A percentile compares a stretch with the other conserved stretches of the same genome.
Conservation (phyloP, 2,329 filamentous ascomycete species). For the Diaporthe aspalathi region DNA sequence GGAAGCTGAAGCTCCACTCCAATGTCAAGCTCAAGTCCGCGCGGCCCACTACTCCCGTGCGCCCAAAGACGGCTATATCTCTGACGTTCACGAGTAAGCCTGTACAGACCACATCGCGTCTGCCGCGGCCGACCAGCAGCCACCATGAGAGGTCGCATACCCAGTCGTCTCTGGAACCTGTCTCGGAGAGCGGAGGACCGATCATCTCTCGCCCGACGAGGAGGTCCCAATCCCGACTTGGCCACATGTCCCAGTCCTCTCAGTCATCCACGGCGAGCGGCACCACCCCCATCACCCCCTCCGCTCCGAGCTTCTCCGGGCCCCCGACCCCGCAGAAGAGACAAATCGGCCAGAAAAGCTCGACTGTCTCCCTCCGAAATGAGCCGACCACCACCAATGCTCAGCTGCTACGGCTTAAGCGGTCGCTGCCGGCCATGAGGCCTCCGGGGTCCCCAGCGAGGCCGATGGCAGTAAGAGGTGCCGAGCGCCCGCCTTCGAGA, state of each 20-base stretch:
- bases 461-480: constrained; percentile 55
- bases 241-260: constrained; percentile 77
- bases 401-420: constrained; percentile 73
- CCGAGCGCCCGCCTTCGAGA: constrained; percentile 71
- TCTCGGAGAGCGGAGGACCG: constrained; percentile 87
- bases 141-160: constrained; percentile 73
- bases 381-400: constrained; percentile 74
- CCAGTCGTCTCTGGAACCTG: constrained; percentile 85
- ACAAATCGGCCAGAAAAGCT: constrained; percentile 67
- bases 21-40: constrained; percentile 89
- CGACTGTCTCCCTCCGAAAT: constrained; percentile 64
- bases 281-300: constrained; percentile 68
- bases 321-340: constrained; percentile 71
- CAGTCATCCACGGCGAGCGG: constrained; percentile 63
- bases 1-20: constrained; percentile 86
- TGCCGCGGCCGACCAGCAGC: constrained; percentile 77
- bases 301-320: constrained; percentile 58
- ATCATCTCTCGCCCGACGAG: constrained; percentile 66
- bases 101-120: constrained; percentile 70
- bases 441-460: constrained; percentile 64
- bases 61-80: constrained; percentile 81
- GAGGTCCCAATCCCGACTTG: constrained; percentile 74
- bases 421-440: constrained; percentile 71
- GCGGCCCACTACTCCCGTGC: constrained; percentile 74
- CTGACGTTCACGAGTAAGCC: constrained; percentile 91